phyloP scores from a whole-genome alignment of 2,329 filamentous ascomycete genomes.

The Geoglossum cookeanum region DNA sequence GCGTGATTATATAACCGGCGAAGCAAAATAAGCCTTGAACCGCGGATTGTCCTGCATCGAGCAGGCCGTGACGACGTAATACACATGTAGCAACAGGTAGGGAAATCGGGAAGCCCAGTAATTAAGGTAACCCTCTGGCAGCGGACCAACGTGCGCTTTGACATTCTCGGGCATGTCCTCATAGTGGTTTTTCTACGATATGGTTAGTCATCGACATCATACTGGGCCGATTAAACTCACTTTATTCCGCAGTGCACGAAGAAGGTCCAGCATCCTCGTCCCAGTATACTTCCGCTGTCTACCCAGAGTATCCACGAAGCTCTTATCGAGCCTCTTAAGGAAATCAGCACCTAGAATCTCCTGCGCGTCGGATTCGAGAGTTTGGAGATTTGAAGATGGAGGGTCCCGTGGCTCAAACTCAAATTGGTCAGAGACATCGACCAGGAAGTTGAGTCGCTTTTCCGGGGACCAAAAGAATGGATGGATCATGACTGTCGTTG shows the following conservation, averaged over 20 bases:
- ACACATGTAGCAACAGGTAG: conserved; percentile 57
- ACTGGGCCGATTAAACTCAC: background rate
- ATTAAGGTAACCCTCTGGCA: conserved; percentile 62
- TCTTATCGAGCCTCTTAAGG: conserved; percentile 50
- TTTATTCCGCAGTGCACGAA: conserved; percentile 83
- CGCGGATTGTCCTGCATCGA: conserved; percentile 42
- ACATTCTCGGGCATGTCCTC: conserved; percentile 80
- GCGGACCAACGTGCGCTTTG: conserved; percentile 49
- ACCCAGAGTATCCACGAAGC: conserved; percentile 75
- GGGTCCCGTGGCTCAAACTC: conserved; percentile 81
- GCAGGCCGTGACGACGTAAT: conserved; percentile 51
- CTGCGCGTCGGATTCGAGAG: conserved; percentile 31
- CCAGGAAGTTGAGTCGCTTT: conserved; percentile 80
- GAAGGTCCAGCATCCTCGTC: conserved; percentile 59
- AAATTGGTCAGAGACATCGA: conserved; percentile 89
- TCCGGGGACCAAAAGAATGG: conserved; percentile 93
- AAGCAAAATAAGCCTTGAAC: conserved; percentile 49
- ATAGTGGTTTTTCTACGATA: conserved; percentile 60
- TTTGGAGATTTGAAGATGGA: conserved; percentile 45
- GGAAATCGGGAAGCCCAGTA: conserved; percentile 77
- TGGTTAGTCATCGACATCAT: background rate
- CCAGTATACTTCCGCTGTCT: conserved; percentile 94
- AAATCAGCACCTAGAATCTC: conserved; percentile 48
- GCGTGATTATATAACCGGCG: conserved; percentile 11
- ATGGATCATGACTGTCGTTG: conserved; percentile 67